Conservation (phyloP, 2,329 filamentous ascomycete genomes). For the Diaporthe ilicicola region DNA sequence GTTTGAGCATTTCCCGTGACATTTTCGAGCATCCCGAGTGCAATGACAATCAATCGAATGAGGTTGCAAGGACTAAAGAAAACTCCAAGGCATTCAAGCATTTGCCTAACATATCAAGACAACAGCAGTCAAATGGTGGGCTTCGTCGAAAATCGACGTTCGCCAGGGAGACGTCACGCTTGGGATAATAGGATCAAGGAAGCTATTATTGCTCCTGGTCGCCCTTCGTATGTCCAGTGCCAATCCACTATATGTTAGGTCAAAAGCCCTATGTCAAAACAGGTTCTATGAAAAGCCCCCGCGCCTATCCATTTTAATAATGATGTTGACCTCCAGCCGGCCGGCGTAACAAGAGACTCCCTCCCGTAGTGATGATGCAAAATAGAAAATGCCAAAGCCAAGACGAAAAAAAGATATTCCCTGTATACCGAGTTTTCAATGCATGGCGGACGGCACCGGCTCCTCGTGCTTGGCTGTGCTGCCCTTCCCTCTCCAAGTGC, state of each 20-base stretch:
- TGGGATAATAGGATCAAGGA: neutral
- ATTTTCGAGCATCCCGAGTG: too few species aligned
- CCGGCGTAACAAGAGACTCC: constrained; percentile 14
- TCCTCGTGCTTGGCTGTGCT: constrained; percentile 89
- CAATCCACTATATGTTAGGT: neutral
- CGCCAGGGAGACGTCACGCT: neutral
- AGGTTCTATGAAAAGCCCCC: constrained; percentile 14
- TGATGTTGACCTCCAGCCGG: constrained; percentile 15
- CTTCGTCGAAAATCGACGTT: neutral
- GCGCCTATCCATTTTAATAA: constrained; percentile 18
- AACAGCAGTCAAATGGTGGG: neutral
- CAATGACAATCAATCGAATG: too few species aligned
- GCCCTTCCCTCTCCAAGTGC: constrained; percentile 95
- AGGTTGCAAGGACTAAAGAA: too few species aligned
- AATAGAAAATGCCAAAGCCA: constrained; percentile 15
- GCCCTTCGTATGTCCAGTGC: constrained; percentile 12
- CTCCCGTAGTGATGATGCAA: constrained; percentile 20
- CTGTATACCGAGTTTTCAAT: constrained; percentile 29
- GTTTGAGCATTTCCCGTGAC: too few species aligned
- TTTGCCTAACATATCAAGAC: neutral
- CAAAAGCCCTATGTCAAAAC: constrained; percentile 5
- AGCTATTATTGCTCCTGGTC: constrained; percentile 10
- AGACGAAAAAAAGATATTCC: neutral
- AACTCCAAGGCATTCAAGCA: neutral
- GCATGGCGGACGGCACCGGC: constrained; percentile 47